Conservation (phyloP, 192 early-diverging fungal genomes). For the Backusella circina region DNA sequence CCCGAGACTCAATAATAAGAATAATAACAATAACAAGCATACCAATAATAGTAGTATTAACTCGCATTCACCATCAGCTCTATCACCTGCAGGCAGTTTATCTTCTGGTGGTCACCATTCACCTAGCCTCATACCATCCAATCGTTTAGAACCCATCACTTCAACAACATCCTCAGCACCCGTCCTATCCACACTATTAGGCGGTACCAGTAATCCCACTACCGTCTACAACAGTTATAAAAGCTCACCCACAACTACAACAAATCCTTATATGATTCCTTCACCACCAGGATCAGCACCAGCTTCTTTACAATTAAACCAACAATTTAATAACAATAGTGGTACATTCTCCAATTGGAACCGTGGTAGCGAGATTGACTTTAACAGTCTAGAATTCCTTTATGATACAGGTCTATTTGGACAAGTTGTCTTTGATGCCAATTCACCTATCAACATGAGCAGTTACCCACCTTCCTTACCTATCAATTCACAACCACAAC, state of each 20-base stretch:
- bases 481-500: neutral
- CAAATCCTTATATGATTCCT: neutral
- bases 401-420: slow-evolving; percentile 26
- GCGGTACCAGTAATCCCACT: neutral
- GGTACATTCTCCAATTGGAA: neutral
- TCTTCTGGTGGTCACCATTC: neutral
- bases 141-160: neutral
- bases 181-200: neutral
- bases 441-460: neutral
- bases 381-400: slow-evolving; percentile 29
- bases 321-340: neutral
- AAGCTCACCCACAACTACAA: neutral
- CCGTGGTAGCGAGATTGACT: slow-evolving; percentile 9
- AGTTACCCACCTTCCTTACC: neutral
- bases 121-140: neutral
- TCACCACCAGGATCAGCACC: neutral
- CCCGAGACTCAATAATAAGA: neutral
- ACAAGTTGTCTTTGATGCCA: slow-evolving; percentile 27
- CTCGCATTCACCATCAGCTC: neutral
- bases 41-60: neutral
- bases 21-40: neutral
- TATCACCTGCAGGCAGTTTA: neutral
- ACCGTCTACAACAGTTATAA: neutral
- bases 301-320: neutral
- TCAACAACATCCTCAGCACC: neutral